Conservation (phyloP, 768 basidiomycete species). For the Hericium coralloides region DNA sequence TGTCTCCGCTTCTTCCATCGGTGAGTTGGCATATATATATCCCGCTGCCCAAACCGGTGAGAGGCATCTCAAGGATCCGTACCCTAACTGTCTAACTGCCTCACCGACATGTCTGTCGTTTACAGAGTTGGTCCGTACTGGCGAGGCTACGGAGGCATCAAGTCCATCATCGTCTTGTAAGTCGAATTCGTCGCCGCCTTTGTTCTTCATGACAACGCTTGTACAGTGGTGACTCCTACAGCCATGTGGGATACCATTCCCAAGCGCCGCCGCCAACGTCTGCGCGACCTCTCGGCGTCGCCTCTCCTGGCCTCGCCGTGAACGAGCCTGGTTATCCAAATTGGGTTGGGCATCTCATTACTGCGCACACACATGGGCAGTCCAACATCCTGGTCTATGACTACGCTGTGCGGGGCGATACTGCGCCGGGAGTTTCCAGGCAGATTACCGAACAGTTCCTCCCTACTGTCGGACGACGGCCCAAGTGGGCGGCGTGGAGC, state of each 20-base stretch:
- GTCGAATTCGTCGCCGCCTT: slow-evolving; percentile 11
- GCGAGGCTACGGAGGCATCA: slow-evolving; percentile 32
- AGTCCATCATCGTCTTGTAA: slow-evolving; percentile 45
- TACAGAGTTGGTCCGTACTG: neutral
- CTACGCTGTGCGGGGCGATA: slow-evolving; percentile 48
- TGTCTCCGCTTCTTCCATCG: no score
- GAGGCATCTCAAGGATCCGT: no score
- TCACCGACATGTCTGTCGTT: no score
- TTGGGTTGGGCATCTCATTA: slow-evolving; percentile 54
- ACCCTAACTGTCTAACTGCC: no score
- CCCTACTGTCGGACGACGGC: slow-evolving; percentile 18
- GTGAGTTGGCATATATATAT: no score
- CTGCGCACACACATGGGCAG: slow-evolving; percentile 20
- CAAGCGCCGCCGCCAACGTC: slow-evolving; percentile 25
- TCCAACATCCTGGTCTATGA: slow-evolving; percentile 42
- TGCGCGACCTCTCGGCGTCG: slow-evolving; percentile 37
- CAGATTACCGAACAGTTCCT: slow-evolving; percentile 36
- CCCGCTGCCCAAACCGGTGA: no score
- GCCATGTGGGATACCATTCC: slow-evolving; percentile 26
- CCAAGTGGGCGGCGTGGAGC: slow-evolving; percentile 19
- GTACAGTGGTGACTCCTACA: slow-evolving; percentile 57
- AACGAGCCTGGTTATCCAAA: slow-evolving; percentile 41
- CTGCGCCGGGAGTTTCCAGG: slow-evolving; percentile 29
- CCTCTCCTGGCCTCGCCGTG: slow-evolving; percentile 41
- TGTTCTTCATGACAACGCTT: neutral